Percentiles rank a stretch among this genome's conserved stretches.
Conservation (phyloP, 2,329 filamentous ascomycete genomes). For the Xylaria multiplex region DNA sequence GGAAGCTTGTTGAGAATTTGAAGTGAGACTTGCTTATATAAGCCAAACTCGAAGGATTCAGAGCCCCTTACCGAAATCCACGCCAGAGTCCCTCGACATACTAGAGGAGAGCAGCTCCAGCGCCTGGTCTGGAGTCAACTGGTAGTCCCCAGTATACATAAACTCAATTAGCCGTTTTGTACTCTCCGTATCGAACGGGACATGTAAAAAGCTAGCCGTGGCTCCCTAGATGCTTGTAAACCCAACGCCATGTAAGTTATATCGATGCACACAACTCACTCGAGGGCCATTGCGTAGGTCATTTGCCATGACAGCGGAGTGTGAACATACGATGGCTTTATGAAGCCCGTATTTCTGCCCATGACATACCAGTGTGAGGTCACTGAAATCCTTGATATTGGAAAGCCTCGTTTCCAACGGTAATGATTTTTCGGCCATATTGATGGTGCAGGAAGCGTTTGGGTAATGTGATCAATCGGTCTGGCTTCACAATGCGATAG, state of each 20-base stretch:
- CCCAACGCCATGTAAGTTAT: too few relatives aligned
- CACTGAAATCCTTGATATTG: neutral
- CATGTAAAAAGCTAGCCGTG: neutral
- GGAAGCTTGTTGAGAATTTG: neutral
- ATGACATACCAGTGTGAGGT: constrained; percentile 11
- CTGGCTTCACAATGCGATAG: neutral
- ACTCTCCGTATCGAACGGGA: constrained; percentile 7
- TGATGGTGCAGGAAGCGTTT: neutral
- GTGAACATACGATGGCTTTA: constrained; percentile 11
- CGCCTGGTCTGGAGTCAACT: neutral
- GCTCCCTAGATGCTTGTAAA: neutral
- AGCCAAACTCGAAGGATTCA: neutral
- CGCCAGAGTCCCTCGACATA: neutral
- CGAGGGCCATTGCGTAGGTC: neutral
- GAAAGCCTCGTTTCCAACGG: neutral
- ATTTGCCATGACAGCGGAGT: constrained; percentile 13
- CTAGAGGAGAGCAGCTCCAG: neutral
- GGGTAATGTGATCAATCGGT: neutral
- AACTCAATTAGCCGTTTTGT: neutral
- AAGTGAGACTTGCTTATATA: constrained; percentile 1
- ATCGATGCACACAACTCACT: neutral
- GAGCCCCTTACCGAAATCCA: neutral
- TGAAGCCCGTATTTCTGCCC: constrained; percentile 9
- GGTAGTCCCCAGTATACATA: neutral
- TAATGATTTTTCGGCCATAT: constrained; percentile 4